These are phyloP conservation scores for Aspergillus brasiliensis DNA, from an alignment of 2,329 filamentous ascomycete genomes.

Conservation along the genomic window DNA sequence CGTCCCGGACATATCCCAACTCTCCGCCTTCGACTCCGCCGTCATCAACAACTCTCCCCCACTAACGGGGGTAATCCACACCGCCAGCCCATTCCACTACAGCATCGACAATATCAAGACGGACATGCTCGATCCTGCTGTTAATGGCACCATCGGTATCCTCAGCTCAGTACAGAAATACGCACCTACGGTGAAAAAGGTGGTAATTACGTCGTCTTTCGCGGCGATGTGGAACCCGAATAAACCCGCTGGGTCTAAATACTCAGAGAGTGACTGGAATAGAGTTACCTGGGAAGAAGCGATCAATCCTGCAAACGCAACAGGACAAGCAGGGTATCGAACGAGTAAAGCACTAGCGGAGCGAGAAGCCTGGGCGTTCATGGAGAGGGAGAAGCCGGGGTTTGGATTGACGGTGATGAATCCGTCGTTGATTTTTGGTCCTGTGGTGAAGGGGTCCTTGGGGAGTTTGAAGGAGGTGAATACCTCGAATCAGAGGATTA, in stretches of 20 bases:
- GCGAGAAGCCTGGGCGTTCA: slow-evolving; percentile 63
- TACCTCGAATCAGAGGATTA: slow-evolving; percentile 70
- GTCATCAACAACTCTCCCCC: slow-evolving; percentile 60
- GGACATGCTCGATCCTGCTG: slow-evolving; percentile 43
- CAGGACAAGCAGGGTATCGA: slow-evolving; percentile 26
- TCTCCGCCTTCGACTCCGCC: slow-evolving; percentile 63
- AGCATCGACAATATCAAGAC: slow-evolving; percentile 50
- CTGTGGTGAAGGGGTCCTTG: slow-evolving; percentile 59
- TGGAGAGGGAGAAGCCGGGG: slow-evolving; percentile 52
- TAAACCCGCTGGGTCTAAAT: slow-evolving; percentile 23
- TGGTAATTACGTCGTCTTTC: slow-evolving; percentile 68
- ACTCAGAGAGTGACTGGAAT: slow-evolving; percentile 36
- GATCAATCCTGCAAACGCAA: slow-evolving; percentile 21
- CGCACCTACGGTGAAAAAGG: slow-evolving; percentile 66
- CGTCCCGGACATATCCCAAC: slow-evolving; percentile 67
- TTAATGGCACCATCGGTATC: slow-evolving; percentile 62
- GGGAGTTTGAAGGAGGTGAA: slow-evolving; percentile 62
- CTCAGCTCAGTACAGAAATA: slow-evolving; percentile 59
- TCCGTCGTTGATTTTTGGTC: slow-evolving; percentile 63
- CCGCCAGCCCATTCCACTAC: slow-evolving; percentile 70
- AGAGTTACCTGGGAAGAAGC: slow-evolving; percentile 37
- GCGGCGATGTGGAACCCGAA: slow-evolving; percentile 57
- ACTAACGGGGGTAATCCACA: slow-evolving; percentile 72
- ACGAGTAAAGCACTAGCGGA: slow-evolving; percentile 57
- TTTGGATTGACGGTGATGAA: slow-evolving; percentile 62